phyloP scores from a whole-genome alignment of 345 rosid species.

The Nasturtium officinale region DNA sequence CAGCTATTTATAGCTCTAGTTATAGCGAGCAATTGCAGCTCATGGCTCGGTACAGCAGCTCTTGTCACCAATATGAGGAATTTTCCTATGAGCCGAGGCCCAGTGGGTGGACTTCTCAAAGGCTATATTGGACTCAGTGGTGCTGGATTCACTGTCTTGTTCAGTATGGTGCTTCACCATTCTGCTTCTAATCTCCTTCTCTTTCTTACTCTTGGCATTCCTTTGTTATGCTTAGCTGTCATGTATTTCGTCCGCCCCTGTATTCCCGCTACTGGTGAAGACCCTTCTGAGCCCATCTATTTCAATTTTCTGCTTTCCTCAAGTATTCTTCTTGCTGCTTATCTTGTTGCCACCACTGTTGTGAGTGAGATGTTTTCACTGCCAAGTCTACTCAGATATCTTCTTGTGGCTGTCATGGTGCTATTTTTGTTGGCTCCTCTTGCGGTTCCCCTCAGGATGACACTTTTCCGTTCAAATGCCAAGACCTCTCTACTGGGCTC shows the following conservation, averaged over 20 bases:
- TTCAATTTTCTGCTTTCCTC: conserved; percentile 69
- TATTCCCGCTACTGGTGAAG: conserved; percentile 85
- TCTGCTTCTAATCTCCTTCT: conserved; percentile 69
- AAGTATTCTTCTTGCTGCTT: conserved; percentile 70
- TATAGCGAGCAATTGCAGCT: conserved; percentile 74
- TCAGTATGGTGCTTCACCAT: conserved; percentile 56
- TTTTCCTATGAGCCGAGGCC: conserved; percentile 71
- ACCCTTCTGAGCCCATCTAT: conserved; percentile 75
- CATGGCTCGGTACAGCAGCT: conserved; percentile 77
- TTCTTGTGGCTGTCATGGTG: conserved; percentile 63
- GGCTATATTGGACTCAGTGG: conserved; percentile 83
- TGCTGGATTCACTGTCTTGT: conserved; percentile 74
- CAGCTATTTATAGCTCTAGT: conserved; percentile 82
- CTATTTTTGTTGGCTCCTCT: conserved; percentile 72
- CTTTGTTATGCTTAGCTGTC: conserved; percentile 63
- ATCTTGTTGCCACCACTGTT: conserved; percentile 60
- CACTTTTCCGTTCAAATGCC: conserved; percentile 62
- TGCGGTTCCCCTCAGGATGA: conserved; percentile 92
- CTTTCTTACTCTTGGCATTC: conserved; percentile 75
- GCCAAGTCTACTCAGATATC: conserved; percentile 50
- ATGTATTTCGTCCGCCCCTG: conserved; percentile 82
- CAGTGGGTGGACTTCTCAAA: conserved; percentile 75
- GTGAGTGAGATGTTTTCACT: conserved; percentile 51
- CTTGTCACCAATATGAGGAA: conserved; percentile 87
- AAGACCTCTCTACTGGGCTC: conserved; percentile 57